phyloP scores from a whole-genome alignment of 192 early-diverging fungal species.

The Coemansia sp. region DNA sequence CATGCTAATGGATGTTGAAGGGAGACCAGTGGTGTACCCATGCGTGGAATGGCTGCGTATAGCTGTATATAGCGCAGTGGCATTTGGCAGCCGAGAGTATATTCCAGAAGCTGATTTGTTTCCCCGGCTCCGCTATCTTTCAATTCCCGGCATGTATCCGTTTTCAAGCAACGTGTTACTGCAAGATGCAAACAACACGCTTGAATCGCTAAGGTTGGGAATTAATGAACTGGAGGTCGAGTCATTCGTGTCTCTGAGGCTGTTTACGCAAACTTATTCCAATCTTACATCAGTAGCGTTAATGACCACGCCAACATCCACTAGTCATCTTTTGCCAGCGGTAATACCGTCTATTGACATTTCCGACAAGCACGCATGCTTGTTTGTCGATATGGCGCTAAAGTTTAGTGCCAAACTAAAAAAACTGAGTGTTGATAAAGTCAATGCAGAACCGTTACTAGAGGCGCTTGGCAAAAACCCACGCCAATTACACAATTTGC shows the following conservation, averaged over 20 bases:
- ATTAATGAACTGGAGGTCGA: not conserved
- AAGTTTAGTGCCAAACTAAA: not conserved
- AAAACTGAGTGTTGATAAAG: not conserved
- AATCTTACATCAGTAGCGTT: not conserved
- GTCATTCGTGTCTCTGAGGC: not conserved
- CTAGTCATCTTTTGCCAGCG: not conserved
- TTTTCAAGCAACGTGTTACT: conserved; percentile 9
- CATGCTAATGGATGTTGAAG: not conserved
- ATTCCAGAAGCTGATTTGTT: not conserved
- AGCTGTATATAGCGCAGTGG: conserved; percentile 7
- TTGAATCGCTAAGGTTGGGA: not conserved
- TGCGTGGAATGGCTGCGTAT: conserved; percentile 8
- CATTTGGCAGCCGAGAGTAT: conserved; percentile 2
- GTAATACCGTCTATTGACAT: not conserved
- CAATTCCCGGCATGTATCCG: conserved; percentile 14
- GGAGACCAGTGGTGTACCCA: conserved; percentile 7
- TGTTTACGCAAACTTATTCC: not conserved
- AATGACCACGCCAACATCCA: not conserved
- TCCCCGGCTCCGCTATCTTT: conserved; percentile 9
- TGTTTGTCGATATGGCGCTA: not conserved
- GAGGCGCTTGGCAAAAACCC: not conserved
- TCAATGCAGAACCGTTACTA: not conserved
- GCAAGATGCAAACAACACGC: not conserved
- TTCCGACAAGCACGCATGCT: not conserved
- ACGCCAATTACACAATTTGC: not conserved